Conservation (phyloP, 116 monocot species). For the Iris pallida region DNA sequence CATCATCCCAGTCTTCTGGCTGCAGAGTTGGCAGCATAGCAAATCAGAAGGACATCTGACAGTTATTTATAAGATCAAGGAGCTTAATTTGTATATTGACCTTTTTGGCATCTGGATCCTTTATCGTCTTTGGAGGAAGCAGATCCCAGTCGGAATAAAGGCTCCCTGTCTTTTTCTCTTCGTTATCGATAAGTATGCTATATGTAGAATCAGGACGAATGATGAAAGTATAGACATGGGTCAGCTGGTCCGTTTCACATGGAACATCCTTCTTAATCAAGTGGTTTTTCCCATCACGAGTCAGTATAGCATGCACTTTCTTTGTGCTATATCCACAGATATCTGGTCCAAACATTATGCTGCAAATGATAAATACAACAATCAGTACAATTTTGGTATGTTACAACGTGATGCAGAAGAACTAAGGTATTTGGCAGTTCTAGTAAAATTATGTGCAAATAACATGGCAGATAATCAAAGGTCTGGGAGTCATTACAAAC, state of each 20-base stretch:
- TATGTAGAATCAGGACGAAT: constrained; percentile 39
- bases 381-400: background rate
- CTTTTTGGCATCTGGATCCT: constrained; percentile 42
- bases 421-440: background rate
- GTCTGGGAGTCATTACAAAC: no score
- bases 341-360: constrained; percentile 54
- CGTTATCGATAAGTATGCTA: constrained; percentile 41
- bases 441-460: no score
- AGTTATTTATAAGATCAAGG: no score
- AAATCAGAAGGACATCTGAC: background rate
- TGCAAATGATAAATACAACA: constrained; percentile 9
- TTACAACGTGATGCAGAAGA: background rate
- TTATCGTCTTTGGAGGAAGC: constrained; percentile 41
- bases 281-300: constrained; percentile 33
- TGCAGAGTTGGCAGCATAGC: constrained; percentile 5
- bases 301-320: constrained; percentile 40
- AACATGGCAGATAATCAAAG: no score
- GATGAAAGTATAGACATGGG: constrained; percentile 45
- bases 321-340: constrained; percentile 41
- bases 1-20: constrained; percentile 54
- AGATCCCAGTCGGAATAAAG: constrained; percentile 45
- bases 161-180: constrained; percentile 36
- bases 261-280: constrained; percentile 41
- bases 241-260: constrained; percentile 37
- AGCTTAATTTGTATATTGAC: constrained; percentile 4